Base-by-base conservation (phyloP, 2,329 filamentous ascomycete species). In the Hymenotorrendiella dingleyae region DNA sequence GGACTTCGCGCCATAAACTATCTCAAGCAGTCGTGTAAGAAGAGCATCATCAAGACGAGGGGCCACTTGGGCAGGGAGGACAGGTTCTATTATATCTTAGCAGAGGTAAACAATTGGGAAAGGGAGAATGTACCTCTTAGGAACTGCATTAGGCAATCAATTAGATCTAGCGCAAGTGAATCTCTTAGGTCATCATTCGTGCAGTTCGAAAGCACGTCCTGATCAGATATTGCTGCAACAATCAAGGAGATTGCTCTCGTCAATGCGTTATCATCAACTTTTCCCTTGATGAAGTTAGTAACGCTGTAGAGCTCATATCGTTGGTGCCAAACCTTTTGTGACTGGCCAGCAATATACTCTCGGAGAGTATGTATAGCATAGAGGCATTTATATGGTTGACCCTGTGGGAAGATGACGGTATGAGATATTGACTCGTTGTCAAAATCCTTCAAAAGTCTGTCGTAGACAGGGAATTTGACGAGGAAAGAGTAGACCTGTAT, bases 321-420 rank as follows among this genome's bases (percentile, higher is more conserved):
- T 62, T 59, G 6, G 57, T 55, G 11, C 57, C 47, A 56, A 63
- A 54, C 45, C 46, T 59, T 53, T 37, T 49, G 46, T 26, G 50
- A 47, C 36, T 53, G 51, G 19, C 43, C 26, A 14, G 27, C 59
- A 28, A 88, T 69, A 58, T 81, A 83, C 42, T 79, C 73, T 17
- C 71, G 67, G 28, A 94, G 68, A 1, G 81, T 77, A 56, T 83
- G 74, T 1, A 88, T 64, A 3, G 83, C 82, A 59, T 90, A 94
- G 1, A 89, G 69, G 2, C 80, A 79, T 54, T 83, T 84, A 67
- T 80, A 89, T 2, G 83, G 82, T 45, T 84, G 79, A 0, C 75
- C 73, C 1, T 76, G 62, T 6, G 84, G 82, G 47, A 93, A 89
- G 1, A 89, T 66, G 9, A 82, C 73, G 9, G 66, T 63, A 46